Evolutionary conservation across 75 land plant genomes (phyloP), one percentile per base, ranked within the genome.

Genomic region (Ceratopteris richardii): DNA sequence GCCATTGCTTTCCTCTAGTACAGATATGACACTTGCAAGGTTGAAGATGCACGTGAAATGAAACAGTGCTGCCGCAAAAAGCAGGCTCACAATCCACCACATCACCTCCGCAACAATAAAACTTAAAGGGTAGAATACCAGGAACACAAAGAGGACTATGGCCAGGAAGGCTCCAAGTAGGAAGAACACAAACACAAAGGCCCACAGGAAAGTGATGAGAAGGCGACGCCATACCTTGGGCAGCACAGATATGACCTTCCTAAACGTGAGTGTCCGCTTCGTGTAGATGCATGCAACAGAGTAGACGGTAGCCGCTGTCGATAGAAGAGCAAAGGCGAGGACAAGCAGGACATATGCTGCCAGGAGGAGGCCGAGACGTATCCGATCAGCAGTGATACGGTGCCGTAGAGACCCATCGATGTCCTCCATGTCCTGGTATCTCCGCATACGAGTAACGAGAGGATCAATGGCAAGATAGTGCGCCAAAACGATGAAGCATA

Each of bases 181-280:
- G 69, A 51, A 72, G 53, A 80, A 17, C 17, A 72, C 56, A 12
- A 80, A 26, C n/a, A 68, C 0, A 50, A 74, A 70, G 14, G 51
- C 59, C 65, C 78, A 83, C 17, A 88, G 56, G 66, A 80, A 82
- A 10, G 94, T 88, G 61, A 70, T 55, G 48, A 75, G 62, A 57
- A 88, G 69, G 29, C 94, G 61, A 60, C 72, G 71, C 89, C 88
- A 88, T n/a, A 85, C 88, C 64, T 63, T 76, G 54, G 94, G 94
- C 2, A 85, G 66, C 13, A 82, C 79, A 39, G 66, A 61, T 10
- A 88, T n/a, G 47, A 84, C 70, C 62, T 64, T 80, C 52, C 36
- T 41, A 62, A 68, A 80, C n/a, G 80, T 48, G 5, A 78, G 33
- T 13, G 70, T 70, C 18, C 63, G 71, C 43, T 68, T 68, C 1